These are phyloP conservation scores for Phytophthora nicotianae DNA, from an alignment of 352 stramenopile genomes.

Conservation along the genomic window DNA sequence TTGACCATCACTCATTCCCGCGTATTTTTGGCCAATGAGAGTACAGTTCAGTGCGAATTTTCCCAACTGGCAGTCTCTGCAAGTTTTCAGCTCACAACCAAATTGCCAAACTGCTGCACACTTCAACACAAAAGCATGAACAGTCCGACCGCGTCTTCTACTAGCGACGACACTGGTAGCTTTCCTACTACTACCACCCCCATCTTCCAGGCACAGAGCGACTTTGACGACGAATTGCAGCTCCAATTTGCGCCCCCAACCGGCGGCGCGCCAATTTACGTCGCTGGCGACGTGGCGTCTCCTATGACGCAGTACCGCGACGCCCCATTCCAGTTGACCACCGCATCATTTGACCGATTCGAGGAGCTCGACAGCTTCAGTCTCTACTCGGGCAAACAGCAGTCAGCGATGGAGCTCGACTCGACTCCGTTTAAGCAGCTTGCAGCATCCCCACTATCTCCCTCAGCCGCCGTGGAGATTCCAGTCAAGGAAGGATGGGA, in stretches of 20 bases:
- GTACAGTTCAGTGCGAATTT: constrained; percentile 19
- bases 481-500: constrained; percentile 51
- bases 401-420: constrained; percentile 11
- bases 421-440: constrained; percentile 8
- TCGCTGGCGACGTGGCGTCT: constrained; percentile 19
- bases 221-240: constrained; percentile 41
- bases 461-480: constrained; percentile 55
- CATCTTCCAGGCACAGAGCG: constrained; percentile 24
- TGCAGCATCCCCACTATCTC: constrained; percentile 49
- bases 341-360: constrained; percentile 20
- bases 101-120: constrained; percentile 14
- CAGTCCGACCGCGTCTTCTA: constrained; percentile 27
- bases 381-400: constrained; percentile 16
- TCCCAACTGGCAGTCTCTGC: constrained; percentile 14
- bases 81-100: constrained; percentile 15
- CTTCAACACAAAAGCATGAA: constrained; percentile 31
- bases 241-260: constrained; percentile 28
- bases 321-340: constrained; percentile 52
- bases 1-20: constrained; percentile 22
- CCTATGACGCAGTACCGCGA: constrained; percentile 48
- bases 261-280: constrained; percentile 8
- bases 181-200: constrained; percentile 1
- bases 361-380: constrained; percentile 29
- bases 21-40: constrained; percentile 24
- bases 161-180: constrained; percentile 2